phyloP scores from a whole-genome alignment of 345 rosid genomes.

The Pugionium dolabratum region DNA sequence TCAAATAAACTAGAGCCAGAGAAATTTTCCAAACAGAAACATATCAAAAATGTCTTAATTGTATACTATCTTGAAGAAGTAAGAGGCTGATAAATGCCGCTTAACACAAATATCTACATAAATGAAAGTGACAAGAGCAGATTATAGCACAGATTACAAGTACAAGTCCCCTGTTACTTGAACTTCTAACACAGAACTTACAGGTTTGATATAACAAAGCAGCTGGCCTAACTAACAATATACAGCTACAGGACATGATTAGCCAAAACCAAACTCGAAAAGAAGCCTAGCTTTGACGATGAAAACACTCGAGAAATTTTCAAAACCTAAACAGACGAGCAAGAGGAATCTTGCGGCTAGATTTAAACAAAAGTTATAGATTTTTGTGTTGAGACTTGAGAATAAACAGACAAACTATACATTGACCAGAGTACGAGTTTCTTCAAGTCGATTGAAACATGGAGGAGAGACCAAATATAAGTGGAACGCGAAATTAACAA shows the following conservation, averaged over 20 bases:
- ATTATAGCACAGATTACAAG: neutral
- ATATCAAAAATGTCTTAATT: constrained; percentile 7
- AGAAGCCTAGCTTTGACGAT: constrained; percentile 20
- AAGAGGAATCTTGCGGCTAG: neutral
- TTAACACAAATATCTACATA: neutral
- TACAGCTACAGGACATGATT: constrained; percentile 27
- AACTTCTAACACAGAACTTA: constrained; percentile 18
- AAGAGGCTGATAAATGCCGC: neutral
- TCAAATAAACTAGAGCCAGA: neutral
- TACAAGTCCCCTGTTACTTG: neutral
- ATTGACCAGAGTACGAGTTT: constrained; percentile 4
- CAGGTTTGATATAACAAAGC: constrained; percentile 24
- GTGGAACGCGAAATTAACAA: neutral
- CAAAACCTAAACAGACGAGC: constrained; percentile 18
- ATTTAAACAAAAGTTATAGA: constrained; percentile 5
- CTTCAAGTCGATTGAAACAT: constrained; percentile 6
- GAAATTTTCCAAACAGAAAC: neutral
- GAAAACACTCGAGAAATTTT: neutral
- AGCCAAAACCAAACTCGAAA: constrained; percentile 20
- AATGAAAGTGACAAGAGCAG: neutral
- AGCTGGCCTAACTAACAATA: constrained; percentile 27
- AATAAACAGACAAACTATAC: neutral
- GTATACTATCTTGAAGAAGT: neutral
- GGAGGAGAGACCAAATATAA: neutral
- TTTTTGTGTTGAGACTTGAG: constrained; percentile 29